Evolutionary conservation across 148 eudicot genomes (phyloP).

Genomic region (Diospyros kaki): DNA sequence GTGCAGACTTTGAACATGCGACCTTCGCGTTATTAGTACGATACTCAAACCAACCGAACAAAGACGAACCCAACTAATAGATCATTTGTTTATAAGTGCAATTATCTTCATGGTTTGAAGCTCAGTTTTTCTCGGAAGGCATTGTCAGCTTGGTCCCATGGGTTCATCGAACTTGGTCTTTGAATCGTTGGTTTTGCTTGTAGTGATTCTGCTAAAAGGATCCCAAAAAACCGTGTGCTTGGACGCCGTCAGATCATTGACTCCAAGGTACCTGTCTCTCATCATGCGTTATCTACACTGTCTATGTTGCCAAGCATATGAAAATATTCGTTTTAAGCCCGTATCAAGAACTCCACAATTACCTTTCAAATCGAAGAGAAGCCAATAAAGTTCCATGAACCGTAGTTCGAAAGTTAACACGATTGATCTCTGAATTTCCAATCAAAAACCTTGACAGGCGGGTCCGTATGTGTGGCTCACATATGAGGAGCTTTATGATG

Average conservation of each 20-base stretch:
- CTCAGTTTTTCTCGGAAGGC: too few species aligned
- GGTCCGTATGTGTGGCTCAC: constrained; percentile 68
- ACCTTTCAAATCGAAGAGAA: too few species aligned
- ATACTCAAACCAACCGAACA: constrained; percentile 23
- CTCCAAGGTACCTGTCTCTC: constrained; percentile 41
- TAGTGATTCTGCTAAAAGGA: constrained; percentile 66
- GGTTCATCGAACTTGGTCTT: background rate
- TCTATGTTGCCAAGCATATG: too few species aligned
- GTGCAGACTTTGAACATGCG: constrained; percentile 48
- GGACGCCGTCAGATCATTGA: constrained; percentile 73
- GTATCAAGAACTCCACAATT: too few species aligned
- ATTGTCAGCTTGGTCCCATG: background rate
- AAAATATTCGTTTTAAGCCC: too few species aligned
- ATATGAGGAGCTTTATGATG: constrained; percentile 56
- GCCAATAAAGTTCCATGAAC: too few species aligned
- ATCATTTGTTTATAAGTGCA: background rate
- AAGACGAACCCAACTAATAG: constrained; percentile 9
- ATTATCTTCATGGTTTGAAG: background rate
- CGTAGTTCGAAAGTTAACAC: too few species aligned
- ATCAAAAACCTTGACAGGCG: constrained; percentile 31
- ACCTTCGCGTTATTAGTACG: constrained; percentile 95
- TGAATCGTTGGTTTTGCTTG: background rate
- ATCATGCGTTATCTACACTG: background rate
- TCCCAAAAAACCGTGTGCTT: constrained; percentile 59
- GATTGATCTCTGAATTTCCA: too few species aligned